phyloP scores from a whole-genome alignment of 2,329 filamentous ascomycete species.

The Trichophaea hybrida region DNA sequence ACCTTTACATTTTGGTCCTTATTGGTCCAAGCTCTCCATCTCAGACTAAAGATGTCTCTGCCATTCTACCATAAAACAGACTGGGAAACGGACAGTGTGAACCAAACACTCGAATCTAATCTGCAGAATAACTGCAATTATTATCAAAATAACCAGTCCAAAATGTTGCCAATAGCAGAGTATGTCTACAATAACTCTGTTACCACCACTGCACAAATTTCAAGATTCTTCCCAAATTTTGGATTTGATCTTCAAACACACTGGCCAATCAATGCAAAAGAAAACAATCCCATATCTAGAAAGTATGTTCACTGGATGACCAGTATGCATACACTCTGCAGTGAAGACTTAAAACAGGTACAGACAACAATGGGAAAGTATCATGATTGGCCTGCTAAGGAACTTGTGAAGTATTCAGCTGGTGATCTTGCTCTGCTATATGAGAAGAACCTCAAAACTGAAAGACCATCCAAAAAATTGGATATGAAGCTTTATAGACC shows the following conservation, averaged over 20 bases:
- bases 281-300: no score
- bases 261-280: no score
- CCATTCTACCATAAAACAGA: slow-evolving; percentile 19
- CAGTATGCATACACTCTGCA: no score
- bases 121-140: slow-evolving; percentile 11
- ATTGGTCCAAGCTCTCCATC: slow-evolving; percentile 3
- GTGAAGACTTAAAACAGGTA: no score
- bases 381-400: no score
- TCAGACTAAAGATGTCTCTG: slow-evolving; percentile 7
- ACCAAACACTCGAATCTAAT: slow-evolving; percentile 18
- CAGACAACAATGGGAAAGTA: no score
- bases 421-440: no score
- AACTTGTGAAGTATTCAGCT: no score
- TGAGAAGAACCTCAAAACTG: no score
- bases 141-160: not conserved
- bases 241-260: slow-evolving; percentile 2
- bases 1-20: not conserved
- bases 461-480: no score
- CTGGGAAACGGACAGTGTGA: slow-evolving; percentile 20
- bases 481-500: no score
- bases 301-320: no score
- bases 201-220: slow-evolving; percentile 7
- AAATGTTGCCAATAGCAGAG: slow-evolving; percentile 5
- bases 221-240: slow-evolving; percentile 15
- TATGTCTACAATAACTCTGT: slow-evolving; percentile 15